Conservation (phyloP, 2,329 filamentous ascomycete species). For the Fusarium praegraminearum region DNA sequence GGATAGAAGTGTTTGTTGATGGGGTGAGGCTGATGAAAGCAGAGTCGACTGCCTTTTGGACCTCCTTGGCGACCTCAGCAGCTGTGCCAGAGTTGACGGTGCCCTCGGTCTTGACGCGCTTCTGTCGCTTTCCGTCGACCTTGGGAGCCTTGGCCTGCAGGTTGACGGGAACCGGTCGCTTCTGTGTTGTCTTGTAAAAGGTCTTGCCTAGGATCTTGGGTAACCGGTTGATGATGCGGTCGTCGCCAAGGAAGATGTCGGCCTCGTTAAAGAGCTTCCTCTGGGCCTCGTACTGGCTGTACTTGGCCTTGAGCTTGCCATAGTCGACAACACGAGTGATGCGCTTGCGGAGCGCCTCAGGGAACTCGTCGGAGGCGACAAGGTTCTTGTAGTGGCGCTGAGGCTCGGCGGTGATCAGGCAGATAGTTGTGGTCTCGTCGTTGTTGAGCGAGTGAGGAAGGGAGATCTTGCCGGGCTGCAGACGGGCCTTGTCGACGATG, state of each 20-base stretch:
- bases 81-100: constrained; percentile 64
- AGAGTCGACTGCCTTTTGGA: constrained; percentile 80
- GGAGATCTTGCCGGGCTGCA: constrained; percentile 86
- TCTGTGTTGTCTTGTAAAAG: constrained; percentile 86
- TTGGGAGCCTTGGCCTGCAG: constrained; percentile 73
- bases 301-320: constrained; percentile 83
- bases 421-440: constrained; percentile 73
- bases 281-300: constrained; percentile 87
- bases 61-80: constrained; percentile 79
- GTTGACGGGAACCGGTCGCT: constrained; percentile 87
- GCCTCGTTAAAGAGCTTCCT: constrained; percentile 87
- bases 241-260: constrained; percentile 93
- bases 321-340: constrained; percentile 84
- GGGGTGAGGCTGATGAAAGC: constrained; percentile 85
- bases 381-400: constrained; percentile 93
- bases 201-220: constrained; percentile 87
- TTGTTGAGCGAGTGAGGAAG: constrained; percentile 82
- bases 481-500: constrained; percentile 76
- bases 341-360: constrained; percentile 71
- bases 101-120: constrained; percentile 62
- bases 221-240: constrained; percentile 80
- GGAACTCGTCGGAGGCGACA: constrained; percentile 79
- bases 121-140: constrained; percentile 68
- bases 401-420: constrained; percentile 83
- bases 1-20: constrained; percentile 82